Conservation (phyloP, 495 filamentous ascomycete species). For the Bathelium albidoporum region DNA sequence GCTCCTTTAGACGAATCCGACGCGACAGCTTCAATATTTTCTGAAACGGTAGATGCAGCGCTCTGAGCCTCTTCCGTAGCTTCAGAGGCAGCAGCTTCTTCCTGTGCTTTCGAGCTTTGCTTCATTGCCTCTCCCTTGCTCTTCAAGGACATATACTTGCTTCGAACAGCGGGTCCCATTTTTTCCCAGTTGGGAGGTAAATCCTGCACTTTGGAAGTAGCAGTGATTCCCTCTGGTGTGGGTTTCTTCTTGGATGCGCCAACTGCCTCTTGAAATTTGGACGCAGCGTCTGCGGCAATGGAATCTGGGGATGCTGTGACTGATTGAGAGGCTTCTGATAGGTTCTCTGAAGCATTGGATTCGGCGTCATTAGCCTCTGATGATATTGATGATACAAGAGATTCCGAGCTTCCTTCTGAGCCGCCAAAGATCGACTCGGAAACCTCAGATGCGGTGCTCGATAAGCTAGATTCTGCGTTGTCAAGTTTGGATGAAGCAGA, state of each 20-base stretch:
- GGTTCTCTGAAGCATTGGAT: constrained; percentile 18
- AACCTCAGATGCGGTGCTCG: constrained; percentile 25
- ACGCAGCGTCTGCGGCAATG: not conserved
- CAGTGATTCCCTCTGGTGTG: not conserved
- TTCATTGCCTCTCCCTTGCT: constrained; percentile 23
- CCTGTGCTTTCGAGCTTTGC: constrained; percentile 26
- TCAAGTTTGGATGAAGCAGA: constrained; percentile 5
- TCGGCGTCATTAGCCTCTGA: not conserved
- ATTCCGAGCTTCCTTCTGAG: constrained; percentile 25
- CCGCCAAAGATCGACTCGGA: constrained; percentile 27
- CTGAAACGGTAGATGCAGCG: constrained; percentile 18
- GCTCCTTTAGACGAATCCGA: constrained; percentile 11
- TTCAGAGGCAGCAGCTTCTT: constrained; percentile 12
- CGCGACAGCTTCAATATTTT: constrained; percentile 13
- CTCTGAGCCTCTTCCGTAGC: constrained; percentile 10
- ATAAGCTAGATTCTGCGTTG: constrained; percentile 18
- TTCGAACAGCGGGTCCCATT: not conserved
- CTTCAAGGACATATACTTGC: not conserved
- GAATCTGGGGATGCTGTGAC: constrained; percentile 21
- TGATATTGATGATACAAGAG: constrained; percentile 27
- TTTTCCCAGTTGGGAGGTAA: not conserved
- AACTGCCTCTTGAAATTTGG: not conserved
- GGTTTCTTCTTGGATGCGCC: not conserved
- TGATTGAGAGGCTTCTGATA: constrained; percentile 30
- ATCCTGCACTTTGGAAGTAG: not conserved